A percentile compares a stretch with the other conserved stretches of the same genome.
These are phyloP conservation scores for Naganishia albida DNA, from an alignment of 1,284 basidiomycete species.

Conservation along the genomic window DNA sequence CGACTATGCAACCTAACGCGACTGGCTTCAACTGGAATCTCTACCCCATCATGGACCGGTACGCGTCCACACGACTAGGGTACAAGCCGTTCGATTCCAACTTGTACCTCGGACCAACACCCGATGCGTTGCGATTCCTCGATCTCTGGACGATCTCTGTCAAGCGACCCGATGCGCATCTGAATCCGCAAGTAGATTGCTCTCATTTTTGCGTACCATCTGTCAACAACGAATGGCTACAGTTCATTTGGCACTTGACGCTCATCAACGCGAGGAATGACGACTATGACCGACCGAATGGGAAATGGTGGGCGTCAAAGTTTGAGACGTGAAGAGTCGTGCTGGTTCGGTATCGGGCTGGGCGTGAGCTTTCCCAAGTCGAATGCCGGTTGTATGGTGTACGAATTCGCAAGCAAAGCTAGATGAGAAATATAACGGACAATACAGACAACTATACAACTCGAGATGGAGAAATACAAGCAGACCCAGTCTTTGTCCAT, in stretches of 20 bases:
- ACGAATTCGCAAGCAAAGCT: no score
- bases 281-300: constrained; percentile 13
- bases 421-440: no score
- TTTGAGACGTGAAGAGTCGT: no score
- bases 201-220: constrained; percentile 14
- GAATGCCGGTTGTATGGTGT: no score
- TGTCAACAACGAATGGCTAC: constrained; percentile 24
- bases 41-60: constrained; percentile 23
- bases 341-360: no score
- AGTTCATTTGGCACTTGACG: constrained; percentile 26
- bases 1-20: constrained; percentile 4
- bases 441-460: no score
- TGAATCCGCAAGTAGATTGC: constrained; percentile 23
- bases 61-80: constrained; percentile 17
- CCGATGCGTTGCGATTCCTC: constrained; percentile 20
- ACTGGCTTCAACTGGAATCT: constrained; percentile 21
- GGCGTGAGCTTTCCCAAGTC: no score
- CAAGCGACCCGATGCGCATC: constrained; percentile 28
- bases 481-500: no score
- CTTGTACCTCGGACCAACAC: constrained; percentile 6
- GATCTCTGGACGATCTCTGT: constrained; percentile 28
- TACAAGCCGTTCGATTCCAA: constrained; percentile 22
- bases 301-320: no score
- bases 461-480: no score
- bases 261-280: constrained; percentile 19